Percentiles rank a stretch among this genome's conserved stretches.
Conservation (phyloP, 2,329 filamentous ascomycete genomes). For the Dendrostoma leiphaemia region DNA sequence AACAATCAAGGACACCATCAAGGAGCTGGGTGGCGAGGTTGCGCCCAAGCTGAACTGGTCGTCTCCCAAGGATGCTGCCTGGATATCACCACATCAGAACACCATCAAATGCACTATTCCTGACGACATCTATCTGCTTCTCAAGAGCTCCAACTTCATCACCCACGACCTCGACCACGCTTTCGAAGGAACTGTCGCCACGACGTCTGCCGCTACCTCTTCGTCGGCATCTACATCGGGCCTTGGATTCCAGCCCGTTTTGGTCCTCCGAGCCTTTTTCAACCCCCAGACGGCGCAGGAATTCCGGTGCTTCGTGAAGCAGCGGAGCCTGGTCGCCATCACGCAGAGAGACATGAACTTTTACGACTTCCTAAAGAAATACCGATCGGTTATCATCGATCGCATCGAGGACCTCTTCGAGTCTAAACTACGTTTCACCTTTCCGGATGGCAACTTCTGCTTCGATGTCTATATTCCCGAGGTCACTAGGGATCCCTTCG, state of each 20-base stretch:
- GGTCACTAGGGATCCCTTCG: conserved; percentile 28
- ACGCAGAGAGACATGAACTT: conserved; percentile 88
- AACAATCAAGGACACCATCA: conserved; percentile 72
- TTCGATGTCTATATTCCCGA: conserved; percentile 93
- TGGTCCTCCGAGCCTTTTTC: conserved; percentile 86
- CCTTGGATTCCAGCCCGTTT: conserved; percentile 64
- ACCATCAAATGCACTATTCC: conserved; percentile 86
- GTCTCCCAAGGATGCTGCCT: conserved; percentile 90
- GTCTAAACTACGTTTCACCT: conserved; percentile 68
- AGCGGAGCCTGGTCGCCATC: conserved; percentile 75
- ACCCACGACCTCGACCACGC: conserved; percentile 93
- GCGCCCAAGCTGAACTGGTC: conserved; percentile 98
- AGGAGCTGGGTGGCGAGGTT: conserved; percentile 79
- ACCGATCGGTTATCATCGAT: conserved; percentile 66
- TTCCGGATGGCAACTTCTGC: conserved; percentile 79
- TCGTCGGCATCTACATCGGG: conserved; percentile 21
- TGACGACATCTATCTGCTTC: conserved; percentile 88
- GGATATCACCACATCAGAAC: conserved; percentile 82
- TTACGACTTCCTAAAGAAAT: conserved; percentile 71
- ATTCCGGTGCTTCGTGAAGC: conserved; percentile 92
- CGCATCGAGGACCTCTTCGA: conserved; percentile 77
- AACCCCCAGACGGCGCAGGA: conserved; percentile 87
- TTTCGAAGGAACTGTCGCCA: conserved; percentile 69
- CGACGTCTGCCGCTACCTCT: conserved; percentile 29
- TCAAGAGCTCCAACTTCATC: conserved; percentile 93